phyloP scores from a whole-genome alignment of 805 yeast genomes.

The Wickerhamomyces chaumierensis region DNA sequence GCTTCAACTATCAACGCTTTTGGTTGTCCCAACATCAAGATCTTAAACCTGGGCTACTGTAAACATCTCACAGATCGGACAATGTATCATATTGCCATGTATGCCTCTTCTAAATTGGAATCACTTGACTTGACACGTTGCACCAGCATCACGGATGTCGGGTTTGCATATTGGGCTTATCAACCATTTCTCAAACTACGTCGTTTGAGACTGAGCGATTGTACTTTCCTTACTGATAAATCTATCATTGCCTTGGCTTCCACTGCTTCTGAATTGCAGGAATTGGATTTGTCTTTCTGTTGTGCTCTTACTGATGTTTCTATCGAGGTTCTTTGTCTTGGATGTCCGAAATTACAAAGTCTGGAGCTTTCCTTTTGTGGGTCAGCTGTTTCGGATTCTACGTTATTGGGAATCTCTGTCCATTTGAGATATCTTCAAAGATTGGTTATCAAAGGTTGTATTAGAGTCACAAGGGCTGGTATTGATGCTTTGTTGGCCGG shows the following conservation, averaged over 20 bases:
- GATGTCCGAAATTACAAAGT: conserved; percentile 43
- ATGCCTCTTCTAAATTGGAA: conserved; percentile 45
- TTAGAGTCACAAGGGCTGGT: conserved; percentile 69
- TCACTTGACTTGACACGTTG: conserved; percentile 59
- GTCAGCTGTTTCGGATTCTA: conserved; percentile 65
- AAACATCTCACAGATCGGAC: conserved; percentile 61
- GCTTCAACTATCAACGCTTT: too few relatives aligned
- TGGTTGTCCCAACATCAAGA: conserved; percentile 50
- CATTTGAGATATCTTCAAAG: conserved; percentile 37
- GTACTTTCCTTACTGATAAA: conserved; percentile 61
- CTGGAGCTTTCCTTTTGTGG: conserved; percentile 68
- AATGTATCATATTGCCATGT: conserved; percentile 49
- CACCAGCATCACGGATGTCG: conserved; percentile 67
- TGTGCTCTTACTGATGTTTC: conserved; percentile 65
- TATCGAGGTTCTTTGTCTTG: conserved; percentile 52
- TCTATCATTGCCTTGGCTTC: conserved; percentile 51
- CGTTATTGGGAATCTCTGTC: conserved; percentile 47
- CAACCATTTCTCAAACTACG: conserved; percentile 41
- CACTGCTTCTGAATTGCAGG: conserved; percentile 45
- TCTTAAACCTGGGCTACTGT: conserved; percentile 58
- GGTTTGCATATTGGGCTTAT: conserved; percentile 56
- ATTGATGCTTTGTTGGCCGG: conserved; percentile 56
- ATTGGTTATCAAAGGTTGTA: conserved; percentile 54
- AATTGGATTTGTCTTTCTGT: conserved; percentile 58
- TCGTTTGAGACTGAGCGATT: conserved; percentile 50